Evolutionary conservation across 2,329 filamentous ascomycete species (phyloP).

Genomic region (Pseudocercospora pini-densiflorae): DNA sequence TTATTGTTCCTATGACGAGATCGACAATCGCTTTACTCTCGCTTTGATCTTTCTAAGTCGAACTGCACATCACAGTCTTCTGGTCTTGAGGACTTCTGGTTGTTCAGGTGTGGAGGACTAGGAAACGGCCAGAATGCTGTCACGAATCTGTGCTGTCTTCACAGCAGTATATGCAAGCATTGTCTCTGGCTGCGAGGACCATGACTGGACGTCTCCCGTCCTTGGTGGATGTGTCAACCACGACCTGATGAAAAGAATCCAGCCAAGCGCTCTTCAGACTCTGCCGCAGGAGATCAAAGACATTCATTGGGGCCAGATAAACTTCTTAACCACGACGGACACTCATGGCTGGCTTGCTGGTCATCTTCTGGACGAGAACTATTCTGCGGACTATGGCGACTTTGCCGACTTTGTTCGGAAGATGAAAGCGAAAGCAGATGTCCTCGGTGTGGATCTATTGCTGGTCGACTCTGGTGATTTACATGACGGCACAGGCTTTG

Average conservation of each 20-base stretch:
- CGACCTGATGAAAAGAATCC: conserved; percentile 26
- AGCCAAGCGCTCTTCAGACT: conserved; percentile 25
- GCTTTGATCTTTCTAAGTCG: no score
- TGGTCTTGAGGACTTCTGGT: no score
- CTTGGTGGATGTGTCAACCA: conserved; percentile 26
- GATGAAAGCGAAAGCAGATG: conserved; percentile 63
- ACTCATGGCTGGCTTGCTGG: conserved; percentile 62
- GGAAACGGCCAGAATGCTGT: conserved; percentile 17
- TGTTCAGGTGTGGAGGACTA: no score
- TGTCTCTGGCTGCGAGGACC: conserved; percentile 25
- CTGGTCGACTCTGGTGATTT: conserved; percentile 67
- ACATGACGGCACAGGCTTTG: conserved; percentile 68
- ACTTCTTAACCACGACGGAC: conserved; percentile 56
- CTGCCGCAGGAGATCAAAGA: conserved; percentile 30
- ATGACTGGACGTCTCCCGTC: conserved; percentile 28
- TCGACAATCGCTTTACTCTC: no score
- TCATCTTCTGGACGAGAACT: conserved; percentile 63
- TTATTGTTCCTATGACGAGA: no score
- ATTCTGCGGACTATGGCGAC: conserved; percentile 70
- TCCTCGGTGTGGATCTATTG: conserved; percentile 63
- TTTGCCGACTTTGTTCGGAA: conserved; percentile 64
- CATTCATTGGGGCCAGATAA: conserved; percentile 31
- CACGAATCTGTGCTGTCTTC: conserved; percentile 11
- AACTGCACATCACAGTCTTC: no score
- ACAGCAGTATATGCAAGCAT: conserved; percentile 19